Percentiles rank a stretch among this genome's conserved stretches.
Conservation (phyloP, 2,329 filamentous ascomycete species). For the Exserohilum turcica region DNA sequence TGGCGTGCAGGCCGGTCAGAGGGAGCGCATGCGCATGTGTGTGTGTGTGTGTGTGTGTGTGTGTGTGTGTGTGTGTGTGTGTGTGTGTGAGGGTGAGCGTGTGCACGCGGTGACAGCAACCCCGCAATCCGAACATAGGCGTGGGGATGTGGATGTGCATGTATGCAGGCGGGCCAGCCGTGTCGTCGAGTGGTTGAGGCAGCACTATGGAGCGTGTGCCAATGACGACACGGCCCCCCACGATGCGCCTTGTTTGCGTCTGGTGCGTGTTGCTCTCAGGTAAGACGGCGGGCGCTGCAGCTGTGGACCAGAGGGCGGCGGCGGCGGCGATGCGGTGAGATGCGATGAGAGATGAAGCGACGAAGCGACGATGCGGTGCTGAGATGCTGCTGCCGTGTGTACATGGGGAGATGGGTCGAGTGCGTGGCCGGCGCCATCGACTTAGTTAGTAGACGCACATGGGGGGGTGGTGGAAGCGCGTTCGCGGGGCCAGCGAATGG, state of each 20-base stretch:
- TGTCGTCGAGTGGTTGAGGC: not conserved
- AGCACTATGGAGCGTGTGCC: conserved; percentile 8
- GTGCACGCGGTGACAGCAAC: conserved; percentile 13
- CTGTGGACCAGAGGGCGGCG: conserved; percentile 14
- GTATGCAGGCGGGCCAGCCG: conserved; percentile 3
- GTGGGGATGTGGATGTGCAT: too few species aligned
- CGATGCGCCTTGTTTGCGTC: conserved; percentile 5
- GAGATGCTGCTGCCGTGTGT: too few species aligned
- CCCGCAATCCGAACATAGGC: conserved; percentile 11
- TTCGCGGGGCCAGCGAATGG: conserved; percentile 7
- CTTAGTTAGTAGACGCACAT: not conserved
- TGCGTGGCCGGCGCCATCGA: too few species aligned
- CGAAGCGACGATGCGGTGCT: too few species aligned
- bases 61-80: too few species aligned
- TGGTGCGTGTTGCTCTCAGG: too few species aligned
- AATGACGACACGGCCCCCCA: conserved; percentile 21
- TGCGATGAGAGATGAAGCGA: too few species aligned
- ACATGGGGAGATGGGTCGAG: not conserved
- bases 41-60: too few species aligned
- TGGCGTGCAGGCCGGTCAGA: conserved; percentile 3
- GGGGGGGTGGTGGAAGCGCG: not conserved
- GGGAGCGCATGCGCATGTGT: conserved; percentile 5
- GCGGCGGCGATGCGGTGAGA: conserved; percentile 4
- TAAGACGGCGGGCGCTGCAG: conserved; percentile 20
- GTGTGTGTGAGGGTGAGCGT: conserved; percentile 2